These are phyloP conservation scores for Lenzites betulinus DNA, from an alignment of 768 basidiomycete genomes.

Conservation along the genomic window DNA sequence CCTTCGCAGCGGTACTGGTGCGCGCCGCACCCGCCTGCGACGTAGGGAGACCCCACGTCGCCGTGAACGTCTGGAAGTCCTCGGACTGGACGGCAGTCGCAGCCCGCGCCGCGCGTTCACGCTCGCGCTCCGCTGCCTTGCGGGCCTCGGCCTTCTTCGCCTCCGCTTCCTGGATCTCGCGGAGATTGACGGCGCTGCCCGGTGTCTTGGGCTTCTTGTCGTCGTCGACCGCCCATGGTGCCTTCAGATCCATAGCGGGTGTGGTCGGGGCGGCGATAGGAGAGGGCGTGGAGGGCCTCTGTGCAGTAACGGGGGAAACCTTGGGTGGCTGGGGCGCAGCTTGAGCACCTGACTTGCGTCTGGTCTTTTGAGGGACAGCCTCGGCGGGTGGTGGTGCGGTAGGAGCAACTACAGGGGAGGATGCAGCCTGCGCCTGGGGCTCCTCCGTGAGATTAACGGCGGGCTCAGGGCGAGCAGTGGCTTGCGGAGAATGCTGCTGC, in stretches of 20 bases:
- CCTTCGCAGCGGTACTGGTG: conserved; percentile 42
- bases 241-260: conserved; percentile 38
- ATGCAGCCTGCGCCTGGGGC: conserved; percentile 5
- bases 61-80: conserved; percentile 60
- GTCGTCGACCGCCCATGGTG: conserved; percentile 70
- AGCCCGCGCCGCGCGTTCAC: conserved; percentile 58
- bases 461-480: conserved; percentile 6
- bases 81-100: conserved; percentile 46
- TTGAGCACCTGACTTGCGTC: conserved; percentile 17
- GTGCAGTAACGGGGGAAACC: background rate
- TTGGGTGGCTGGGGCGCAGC: conserved; percentile 3
- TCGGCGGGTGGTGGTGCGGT: conserved; percentile 17
- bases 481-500: conserved; percentile 19
- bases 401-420: conserved; percentile 18
- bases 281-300: conserved; percentile 8
- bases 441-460: conserved; percentile 19
- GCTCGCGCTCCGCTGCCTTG: conserved; percentile 73
- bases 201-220: conserved; percentile 58
- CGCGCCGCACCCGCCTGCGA: conserved; percentile 68
- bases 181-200: conserved; percentile 62
- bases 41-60: conserved; percentile 85
- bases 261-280: conserved; percentile 6
- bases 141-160: conserved; percentile 76
- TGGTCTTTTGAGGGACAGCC: conserved; percentile 14
- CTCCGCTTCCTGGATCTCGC: conserved; percentile 96